Base-by-base conservation (phyloP, 257 asterid genomes). In the Solanum paucissectum region DNA sequence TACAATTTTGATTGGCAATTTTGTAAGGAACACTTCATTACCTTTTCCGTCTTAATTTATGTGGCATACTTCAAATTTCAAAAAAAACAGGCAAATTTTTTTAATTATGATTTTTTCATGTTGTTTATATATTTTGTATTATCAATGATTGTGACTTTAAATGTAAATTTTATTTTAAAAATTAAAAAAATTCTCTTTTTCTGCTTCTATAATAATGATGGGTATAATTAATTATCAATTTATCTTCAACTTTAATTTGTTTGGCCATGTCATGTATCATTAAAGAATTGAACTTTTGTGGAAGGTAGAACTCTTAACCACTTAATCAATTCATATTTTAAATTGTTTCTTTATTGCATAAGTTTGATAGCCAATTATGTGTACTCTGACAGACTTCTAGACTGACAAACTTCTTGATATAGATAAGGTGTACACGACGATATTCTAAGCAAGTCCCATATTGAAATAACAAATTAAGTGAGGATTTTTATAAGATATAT, bases 21-120 rank as follows among this genome's bases (percentile, higher is more conserved):
- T 55, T 55, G 64, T 20, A 55, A 55, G 64, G 25, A 55, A 55
- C 9, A 4, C 18, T 25, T 64, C 2, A 11, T 64, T 64, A 5
- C 6, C 3, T 25, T 25, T 2, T 12, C 4, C 0, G 10, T 55
- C 11, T 2, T 12, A 64, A 64, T 64, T 64, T 23, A 23, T 9
- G 13, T 23, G 7, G 6, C 69, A 62, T 62, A 1, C 1, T 62
- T 62, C 6, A 0, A 0, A 60, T 23, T 60, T 23, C 0, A 49
- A 5, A 49, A 49, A 2, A 49, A 4, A 5, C 0, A 13, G 0
- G 0, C 0, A 0, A 13, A 13, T 49, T 49, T 49, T 46, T 46
- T 46, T 46, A 49, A 49, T 49, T 14, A 0, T 49, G 2, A 13
- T 0, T 46, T 40, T 40, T 49, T 49, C 18, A 49, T 49, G 7